Evolutionary conservation across 179 eudicot genomes (phyloP).

Genomic region (Vitellaria paradoxa): DNA sequence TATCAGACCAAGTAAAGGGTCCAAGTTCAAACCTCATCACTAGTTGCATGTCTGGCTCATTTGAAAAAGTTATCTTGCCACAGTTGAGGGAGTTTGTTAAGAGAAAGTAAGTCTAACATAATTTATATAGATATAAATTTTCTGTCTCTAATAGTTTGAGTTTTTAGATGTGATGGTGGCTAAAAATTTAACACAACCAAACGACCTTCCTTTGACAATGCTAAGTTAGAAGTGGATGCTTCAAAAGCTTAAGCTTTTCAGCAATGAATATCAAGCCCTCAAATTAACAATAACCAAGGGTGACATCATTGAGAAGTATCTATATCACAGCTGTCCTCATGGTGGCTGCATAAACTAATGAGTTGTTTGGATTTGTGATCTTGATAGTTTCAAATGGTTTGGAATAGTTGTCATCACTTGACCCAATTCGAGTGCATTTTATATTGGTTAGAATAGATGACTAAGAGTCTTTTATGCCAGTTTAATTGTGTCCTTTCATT

Average conservation of each 20-base stretch:
- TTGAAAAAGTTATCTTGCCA: too few relatives aligned
- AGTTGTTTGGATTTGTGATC: background rate
- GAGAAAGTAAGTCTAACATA: too few relatives aligned
- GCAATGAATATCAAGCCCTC: slow-evolving; percentile 1
- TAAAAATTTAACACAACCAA: background rate
- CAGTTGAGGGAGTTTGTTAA: too few relatives aligned
- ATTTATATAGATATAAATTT: too few relatives aligned
- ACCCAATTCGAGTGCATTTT: background rate
- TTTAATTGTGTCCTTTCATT: background rate
- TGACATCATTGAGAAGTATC: background rate
- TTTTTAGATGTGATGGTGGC: too few relatives aligned
- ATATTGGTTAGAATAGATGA: background rate
- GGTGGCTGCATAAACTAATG: background rate
- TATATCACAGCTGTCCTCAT: background rate
- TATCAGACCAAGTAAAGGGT: too few relatives aligned
- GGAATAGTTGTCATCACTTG: background rate
- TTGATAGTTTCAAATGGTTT: background rate
- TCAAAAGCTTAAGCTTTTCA: background rate
- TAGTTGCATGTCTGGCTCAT: too few relatives aligned
- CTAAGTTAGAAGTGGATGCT: background rate
- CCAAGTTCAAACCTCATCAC: too few relatives aligned
- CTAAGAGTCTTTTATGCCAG: background rate
- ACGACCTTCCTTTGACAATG: background rate
- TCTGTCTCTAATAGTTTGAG: too few relatives aligned
- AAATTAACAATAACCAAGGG: background rate